Evolutionary conservation across 2,329 filamentous ascomycete genomes (phyloP).

Genomic region (Cladosporium sp.): DNA sequence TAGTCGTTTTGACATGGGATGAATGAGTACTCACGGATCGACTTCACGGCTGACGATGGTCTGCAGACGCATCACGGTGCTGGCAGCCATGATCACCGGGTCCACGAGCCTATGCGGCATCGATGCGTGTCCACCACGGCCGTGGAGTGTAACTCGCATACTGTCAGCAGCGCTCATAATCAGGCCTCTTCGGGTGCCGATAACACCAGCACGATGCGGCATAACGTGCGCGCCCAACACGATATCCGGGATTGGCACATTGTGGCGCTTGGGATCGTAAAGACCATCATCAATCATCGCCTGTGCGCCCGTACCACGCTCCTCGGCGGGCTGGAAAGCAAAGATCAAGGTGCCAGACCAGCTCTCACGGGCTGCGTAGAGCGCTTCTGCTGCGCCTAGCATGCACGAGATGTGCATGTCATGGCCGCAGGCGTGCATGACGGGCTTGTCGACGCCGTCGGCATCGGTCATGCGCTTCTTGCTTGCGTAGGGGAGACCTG

Average conservation of each 20-base stretch:
- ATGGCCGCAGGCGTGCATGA: slow-evolving; percentile 72
- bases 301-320: slow-evolving; percentile 63
- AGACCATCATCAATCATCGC: slow-evolving; percentile 64
- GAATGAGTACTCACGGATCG: slow-evolving; percentile 38
- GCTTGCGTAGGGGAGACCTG: slow-evolving; percentile 59
- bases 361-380: slow-evolving; percentile 46
- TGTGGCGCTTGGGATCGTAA: slow-evolving; percentile 46
- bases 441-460: slow-evolving; percentile 54
- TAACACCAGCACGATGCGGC: slow-evolving; percentile 43
- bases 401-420: slow-evolving; percentile 65
- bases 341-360: slow-evolving; percentile 67
- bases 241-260: slow-evolving; percentile 58
- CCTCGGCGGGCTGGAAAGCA: slow-evolving; percentile 69
- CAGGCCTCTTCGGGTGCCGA: slow-evolving; percentile 47
- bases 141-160: slow-evolving; percentile 55
- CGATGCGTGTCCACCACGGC: slow-evolving; percentile 60
- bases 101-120: slow-evolving; percentile 60
- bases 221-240: slow-evolving; percentile 61
- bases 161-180: slow-evolving; percentile 47
- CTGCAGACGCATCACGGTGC: slow-evolving; percentile 60
- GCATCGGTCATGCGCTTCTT: slow-evolving; percentile 46
- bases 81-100: slow-evolving; percentile 60
- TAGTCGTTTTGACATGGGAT: neutral
- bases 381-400: slow-evolving; percentile 56
- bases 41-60: slow-evolving; percentile 57